These are phyloP conservation scores for Ceratobasidium sp. DNA, from an alignment of 1,284 basidiomycete species.

Conservation along the genomic window DNA sequence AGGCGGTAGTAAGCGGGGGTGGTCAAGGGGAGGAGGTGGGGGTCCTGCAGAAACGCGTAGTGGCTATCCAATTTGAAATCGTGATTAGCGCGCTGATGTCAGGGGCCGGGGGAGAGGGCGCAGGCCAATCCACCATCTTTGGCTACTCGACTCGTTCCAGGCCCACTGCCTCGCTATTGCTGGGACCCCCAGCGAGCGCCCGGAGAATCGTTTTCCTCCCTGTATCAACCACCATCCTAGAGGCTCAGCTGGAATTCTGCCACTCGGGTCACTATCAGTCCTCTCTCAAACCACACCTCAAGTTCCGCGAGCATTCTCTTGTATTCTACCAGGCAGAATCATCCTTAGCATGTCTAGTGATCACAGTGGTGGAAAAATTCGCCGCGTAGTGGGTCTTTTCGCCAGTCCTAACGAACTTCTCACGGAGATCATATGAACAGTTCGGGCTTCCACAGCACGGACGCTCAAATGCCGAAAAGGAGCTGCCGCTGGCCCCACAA, in stretches of 20 bases:
- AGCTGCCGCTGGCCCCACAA: background rate
- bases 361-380: background rate
- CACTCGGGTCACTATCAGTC: background rate
- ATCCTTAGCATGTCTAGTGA: background rate
- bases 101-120: too few relatives aligned
- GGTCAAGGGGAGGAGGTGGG: too few relatives aligned
- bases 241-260: background rate
- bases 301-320: too few relatives aligned
- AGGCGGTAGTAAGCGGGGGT: too few relatives aligned
- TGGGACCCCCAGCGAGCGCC: background rate
- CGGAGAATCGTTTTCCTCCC: background rate
- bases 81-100: too few relatives aligned
- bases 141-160: too few relatives aligned
- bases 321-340: too few relatives aligned
- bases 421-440: background rate
- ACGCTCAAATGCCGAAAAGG: background rate
- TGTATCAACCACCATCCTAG: background rate
- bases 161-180: slow-evolving; percentile 8
- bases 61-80: too few relatives aligned
- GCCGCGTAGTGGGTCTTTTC: background rate
- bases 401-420: background rate
- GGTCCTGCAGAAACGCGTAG: too few relatives aligned
- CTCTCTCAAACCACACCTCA: too few relatives aligned
- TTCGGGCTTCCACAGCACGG: too few relatives aligned
- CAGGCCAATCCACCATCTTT: too few relatives aligned